A percentile compares a stretch with the other conserved stretches of the same genome.
These are phyloP conservation scores for Starmera dryadoides DNA, from an alignment of 805 yeast genomes.

Conservation along the genomic window DNA sequence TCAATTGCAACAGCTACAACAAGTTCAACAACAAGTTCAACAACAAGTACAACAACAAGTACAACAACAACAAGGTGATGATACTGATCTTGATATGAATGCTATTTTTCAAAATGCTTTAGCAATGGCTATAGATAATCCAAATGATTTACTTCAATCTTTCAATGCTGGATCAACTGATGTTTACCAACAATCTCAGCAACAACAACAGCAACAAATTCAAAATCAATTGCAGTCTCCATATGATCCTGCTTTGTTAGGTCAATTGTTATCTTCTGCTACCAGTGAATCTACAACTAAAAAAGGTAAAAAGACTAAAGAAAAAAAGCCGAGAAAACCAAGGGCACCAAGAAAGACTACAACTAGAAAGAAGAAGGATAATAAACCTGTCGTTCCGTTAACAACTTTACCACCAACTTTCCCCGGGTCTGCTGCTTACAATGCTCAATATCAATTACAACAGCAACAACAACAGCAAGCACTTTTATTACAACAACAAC, in stretches of 20 bases:
- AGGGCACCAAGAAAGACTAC: slow-evolving; percentile 19
- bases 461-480: slow-evolving; percentile 12
- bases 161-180: slow-evolving; percentile 23
- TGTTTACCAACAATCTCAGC: slow-evolving; percentile 17
- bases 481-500: slow-evolving; percentile 8
- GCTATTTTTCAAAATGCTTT: slow-evolving; percentile 73
- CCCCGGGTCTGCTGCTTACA: slow-evolving; percentile 3
- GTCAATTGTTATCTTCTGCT: slow-evolving; percentile 13
- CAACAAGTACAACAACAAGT: background rate
- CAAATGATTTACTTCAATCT: slow-evolving; percentile 32
- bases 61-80: slow-evolving; percentile 14
- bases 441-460: slow-evolving; percentile 15
- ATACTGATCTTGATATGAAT: slow-evolving; percentile 55
- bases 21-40: slow-evolving; percentile 1
- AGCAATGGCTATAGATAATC: slow-evolving; percentile 67
- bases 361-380: slow-evolving; percentile 18
- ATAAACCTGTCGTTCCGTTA: background rate
- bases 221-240: background rate
- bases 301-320: slow-evolving; percentile 15
- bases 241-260: slow-evolving; percentile 6
- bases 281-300: slow-evolving; percentile 11
- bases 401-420: background rate
- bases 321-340: slow-evolving; percentile 19
- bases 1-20: background rate
- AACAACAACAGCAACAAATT: too few species aligned